Base-by-base conservation (phyloP, 2,329 filamentous ascomycete species). In the Aspergillus japonicus region DNA sequence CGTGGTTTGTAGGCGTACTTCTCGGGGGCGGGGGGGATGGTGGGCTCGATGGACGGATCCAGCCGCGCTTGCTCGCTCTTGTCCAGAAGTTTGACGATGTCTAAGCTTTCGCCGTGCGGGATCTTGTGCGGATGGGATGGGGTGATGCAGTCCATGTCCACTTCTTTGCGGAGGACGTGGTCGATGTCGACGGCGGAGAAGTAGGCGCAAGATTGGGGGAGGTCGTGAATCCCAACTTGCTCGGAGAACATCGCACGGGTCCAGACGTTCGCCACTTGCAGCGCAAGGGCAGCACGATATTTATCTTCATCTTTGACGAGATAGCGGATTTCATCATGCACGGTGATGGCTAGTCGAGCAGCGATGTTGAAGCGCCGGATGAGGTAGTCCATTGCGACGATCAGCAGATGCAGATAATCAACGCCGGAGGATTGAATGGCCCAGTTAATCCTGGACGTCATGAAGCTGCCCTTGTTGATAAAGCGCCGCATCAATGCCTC, bases 371-470 rank as follows among this genome's bases (percentile, higher is more conserved):
- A 99, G 5, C 89, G 89, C 2, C 92, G 86, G 56, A 89, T 88
- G 3, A 99, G 83, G 71, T 96, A 96, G 73, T 98, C 93, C 96
- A 99, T 99, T 14, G 87, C 84, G 2, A 98, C 86, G 64, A 99
- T 92, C 19, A 99, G 84, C 4, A 99, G 86, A 71, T 99, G 95
- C 2, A 99, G 85, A 74, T 99, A 99, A 75, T 99, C 96, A 4
- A 98, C 94, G 5, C 96, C 95, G 0, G 91, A 96, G 0, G 93
- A 97, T 71, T 99, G 95, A 67, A 99, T 98, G 3, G 95, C 95
- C 95, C 95, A 99, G 73, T 99, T 99, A 78, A 99, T 98, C 35
- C 96, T 89, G 19, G 90, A 96, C 1, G 95, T 97, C 79, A 99
- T 89, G 78, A 96, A 99, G 23, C 89, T 91, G 39, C 93, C 92